Conservation (phyloP, 2,329 filamentous ascomycete species). For the Aspergillus thermomutatus region DNA sequence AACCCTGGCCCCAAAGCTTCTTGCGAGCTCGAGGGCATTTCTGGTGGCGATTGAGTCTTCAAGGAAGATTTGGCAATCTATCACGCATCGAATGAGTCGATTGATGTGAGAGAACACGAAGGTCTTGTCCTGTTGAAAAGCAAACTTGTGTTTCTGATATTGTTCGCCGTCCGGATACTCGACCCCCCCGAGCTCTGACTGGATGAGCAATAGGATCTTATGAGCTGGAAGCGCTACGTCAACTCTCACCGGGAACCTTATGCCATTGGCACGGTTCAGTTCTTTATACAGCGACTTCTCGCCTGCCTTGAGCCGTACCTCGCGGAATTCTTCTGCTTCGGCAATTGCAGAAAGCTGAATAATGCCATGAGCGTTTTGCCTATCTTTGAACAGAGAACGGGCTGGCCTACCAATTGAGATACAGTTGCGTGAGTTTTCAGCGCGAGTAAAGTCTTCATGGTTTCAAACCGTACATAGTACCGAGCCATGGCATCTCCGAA, state of each 20-base stretch:
- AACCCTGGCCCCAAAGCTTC: conserved; percentile 68
- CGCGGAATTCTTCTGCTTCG: conserved; percentile 68
- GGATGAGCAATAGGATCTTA: conserved; percentile 75
- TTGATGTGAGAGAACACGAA: conserved; percentile 66
- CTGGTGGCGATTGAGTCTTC: conserved; percentile 65
- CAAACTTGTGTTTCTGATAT: conserved; percentile 51
- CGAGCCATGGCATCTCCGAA: conserved; percentile 78
- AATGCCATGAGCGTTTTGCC: conserved; percentile 7
- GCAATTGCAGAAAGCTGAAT: conserved; percentile 62
- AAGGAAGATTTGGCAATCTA: conserved; percentile 65
- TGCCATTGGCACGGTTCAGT: conserved; percentile 65
- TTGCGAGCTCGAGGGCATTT: conserved; percentile 71
- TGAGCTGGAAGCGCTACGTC: conserved; percentile 64
- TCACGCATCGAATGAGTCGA: conserved; percentile 69
- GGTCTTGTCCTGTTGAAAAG: conserved; percentile 59
- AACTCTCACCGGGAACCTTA: conserved; percentile 69
- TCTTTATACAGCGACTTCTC: conserved; percentile 70
- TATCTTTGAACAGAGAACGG: not conserved
- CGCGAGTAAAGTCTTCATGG: conserved; percentile 68
- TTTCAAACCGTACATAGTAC: conserved; percentile 76
- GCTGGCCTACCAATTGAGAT: conserved; percentile 62
- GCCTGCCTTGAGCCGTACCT: conserved; percentile 65
- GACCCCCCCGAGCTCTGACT: conserved; percentile 66
- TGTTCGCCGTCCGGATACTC: conserved; percentile 62
- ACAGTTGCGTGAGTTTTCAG: conserved; percentile 60